Base-by-base conservation (phyloP, 78 protist genomes). In the Tieghemostelium lacteum region DNA sequence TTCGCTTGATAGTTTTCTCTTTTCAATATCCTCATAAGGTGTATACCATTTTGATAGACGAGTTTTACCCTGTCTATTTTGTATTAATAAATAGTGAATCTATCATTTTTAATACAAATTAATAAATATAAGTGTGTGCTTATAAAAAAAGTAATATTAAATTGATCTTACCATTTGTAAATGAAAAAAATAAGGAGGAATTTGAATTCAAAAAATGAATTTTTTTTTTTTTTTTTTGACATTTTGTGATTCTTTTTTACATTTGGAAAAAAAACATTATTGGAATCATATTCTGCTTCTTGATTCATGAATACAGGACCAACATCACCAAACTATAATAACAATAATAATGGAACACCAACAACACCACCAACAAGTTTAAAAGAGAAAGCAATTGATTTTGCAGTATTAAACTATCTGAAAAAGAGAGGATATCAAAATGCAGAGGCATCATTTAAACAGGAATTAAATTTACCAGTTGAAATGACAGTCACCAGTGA, bases 61-160 rank as follows among this genome's bases (percentile, higher is more conserved):
- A 1, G 99, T 98, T 83, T 98, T 98, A 57, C 99, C 99, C 61
- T 96, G 97, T 28, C 99, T 75, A 75, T 99, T 99, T 70, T 98
- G 99, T 10, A 99, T 94, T 26, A 98, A 62, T 31, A 99, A 20
- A 87, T 96, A 99, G 40, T 96, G 99, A 31, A 99, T 97, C 99
- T 78, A 67, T 26, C 45, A 54, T 73, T 22, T 33, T 31, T 61
- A 4, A 12, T 29, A 26, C 4, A 31, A 26, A 28, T 28, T 45
- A 45, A 45, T 10, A 45, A n/a, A n/a, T n/a, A n/a, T n/a, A n/a
- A n/a, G n/a, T n/a, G n/a, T n/a, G n/a, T n/a, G n/a, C n/a, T n/a
- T n/a, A n/a, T n/a, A n/a, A n/a, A n/a, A n/a, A n/a, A n/a, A n/a
- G n/a, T n/a, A n/a, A n/a, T n/a, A n/a, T n/a, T n/a, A n/a, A n/a